Evolutionary conservation across 352 stramenopile species (phyloP).

Genomic region (Pythium sukuiense): DNA sequence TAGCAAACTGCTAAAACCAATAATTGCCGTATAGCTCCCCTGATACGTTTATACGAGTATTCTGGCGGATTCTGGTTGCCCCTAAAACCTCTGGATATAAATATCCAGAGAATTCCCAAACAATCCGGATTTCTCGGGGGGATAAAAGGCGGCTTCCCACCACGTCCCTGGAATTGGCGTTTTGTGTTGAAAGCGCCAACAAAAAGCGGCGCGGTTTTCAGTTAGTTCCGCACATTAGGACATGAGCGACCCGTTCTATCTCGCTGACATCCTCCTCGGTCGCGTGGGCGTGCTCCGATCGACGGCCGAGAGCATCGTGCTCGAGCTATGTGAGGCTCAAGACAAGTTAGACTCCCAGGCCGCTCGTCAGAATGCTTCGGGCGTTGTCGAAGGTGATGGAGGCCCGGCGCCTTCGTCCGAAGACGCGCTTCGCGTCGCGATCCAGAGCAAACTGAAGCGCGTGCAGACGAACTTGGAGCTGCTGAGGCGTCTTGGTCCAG

Average conservation of each 20-base stretch:
- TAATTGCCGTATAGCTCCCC: too few relatives aligned
- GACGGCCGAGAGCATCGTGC: constrained; percentile 83
- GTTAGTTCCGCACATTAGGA: constrained; percentile 1
- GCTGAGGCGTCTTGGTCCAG: constrained; percentile 75
- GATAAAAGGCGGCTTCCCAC: constrained; percentile 1
- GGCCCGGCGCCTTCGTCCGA: constrained; percentile 31
- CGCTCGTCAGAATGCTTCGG: constrained; percentile 18
- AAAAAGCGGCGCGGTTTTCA: background rate
- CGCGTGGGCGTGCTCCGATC: constrained; percentile 82
- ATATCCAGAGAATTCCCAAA: background rate
- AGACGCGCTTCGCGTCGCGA: constrained; percentile 68
- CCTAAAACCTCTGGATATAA: too few relatives aligned
- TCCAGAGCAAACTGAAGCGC: constrained; percentile 85
- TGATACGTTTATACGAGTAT: too few relatives aligned
- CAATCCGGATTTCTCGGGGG: background rate
- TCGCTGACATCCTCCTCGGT: constrained; percentile 82
- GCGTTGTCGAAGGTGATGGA: constrained; percentile 4
- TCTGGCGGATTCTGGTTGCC: too few relatives aligned
- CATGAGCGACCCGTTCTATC: constrained; percentile 88
- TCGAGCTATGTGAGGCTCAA: constrained; percentile 77
- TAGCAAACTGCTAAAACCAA: too few relatives aligned
- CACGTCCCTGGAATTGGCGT: constrained; percentile 9
- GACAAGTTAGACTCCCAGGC: constrained; percentile 54
- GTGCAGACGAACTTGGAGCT: constrained; percentile 88
- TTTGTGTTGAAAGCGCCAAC: constrained; percentile 27